phyloP scores from a whole-genome alignment of 441 rosid genomes.

The Metrosideros polymorpha region DNA sequence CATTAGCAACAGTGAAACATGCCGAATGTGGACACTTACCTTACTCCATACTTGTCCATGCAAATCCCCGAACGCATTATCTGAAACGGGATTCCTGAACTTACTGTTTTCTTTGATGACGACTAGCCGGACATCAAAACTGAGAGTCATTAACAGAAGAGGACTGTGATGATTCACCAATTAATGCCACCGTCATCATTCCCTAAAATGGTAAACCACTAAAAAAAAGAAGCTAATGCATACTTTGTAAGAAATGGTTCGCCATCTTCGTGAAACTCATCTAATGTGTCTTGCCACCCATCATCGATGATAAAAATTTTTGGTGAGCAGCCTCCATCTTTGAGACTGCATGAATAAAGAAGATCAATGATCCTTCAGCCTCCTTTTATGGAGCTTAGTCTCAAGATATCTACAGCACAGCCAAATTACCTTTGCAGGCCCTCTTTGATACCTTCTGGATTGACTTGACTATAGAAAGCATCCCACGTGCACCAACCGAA shows the following conservation, averaged over 20 bases:
- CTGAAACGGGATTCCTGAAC: not conserved
- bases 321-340: conserved; percentile 2
- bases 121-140: not conserved
- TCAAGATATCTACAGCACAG: not conserved
- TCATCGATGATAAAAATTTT: conserved; percentile 5
- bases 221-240: not conserved
- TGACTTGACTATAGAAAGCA: conserved; percentile 4
- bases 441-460: not conserved
- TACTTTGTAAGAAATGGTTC: not conserved
- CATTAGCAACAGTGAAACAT: not conserved
- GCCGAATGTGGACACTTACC: not conserved
- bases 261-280: not conserved
- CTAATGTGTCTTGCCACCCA: conserved; percentile 3
- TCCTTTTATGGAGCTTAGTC: not conserved
- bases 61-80: not conserved
- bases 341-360: not conserved
- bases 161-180: not conserved
- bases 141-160: not conserved
- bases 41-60: not conserved
- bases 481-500: conserved; percentile 10
- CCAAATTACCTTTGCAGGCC: conserved; percentile 1
- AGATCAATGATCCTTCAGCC: not conserved
- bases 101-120: not conserved
- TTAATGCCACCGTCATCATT: not conserved
- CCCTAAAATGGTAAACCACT: not conserved